Percentiles rank a stretch among this genome's conserved stretches.
These are phyloP conservation scores for Lipomyces kockii DNA, from an alignment of 805 yeast genomes.

Conservation along the genomic window DNA sequence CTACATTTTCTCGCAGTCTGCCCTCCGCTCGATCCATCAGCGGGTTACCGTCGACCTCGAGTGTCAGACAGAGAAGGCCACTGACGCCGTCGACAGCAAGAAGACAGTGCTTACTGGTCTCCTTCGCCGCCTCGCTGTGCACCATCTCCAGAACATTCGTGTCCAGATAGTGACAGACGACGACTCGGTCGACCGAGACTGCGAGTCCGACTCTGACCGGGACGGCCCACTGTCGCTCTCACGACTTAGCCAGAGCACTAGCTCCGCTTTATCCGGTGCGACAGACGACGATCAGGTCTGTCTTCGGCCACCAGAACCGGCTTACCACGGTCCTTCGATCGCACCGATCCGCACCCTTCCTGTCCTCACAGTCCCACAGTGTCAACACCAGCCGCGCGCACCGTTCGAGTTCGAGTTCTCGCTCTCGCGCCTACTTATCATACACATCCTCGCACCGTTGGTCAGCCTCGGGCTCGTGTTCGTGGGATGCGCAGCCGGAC, in stretches of 20 bases:
- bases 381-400: neutral
- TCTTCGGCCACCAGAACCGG: constrained; percentile 1
- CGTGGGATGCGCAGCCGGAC: constrained; percentile 20
- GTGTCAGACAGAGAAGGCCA: neutral
- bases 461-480: constrained; percentile 20
- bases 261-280: neutral
- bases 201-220: neutral
- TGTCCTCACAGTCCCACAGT: neutral
- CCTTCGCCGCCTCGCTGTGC: constrained; percentile 15
- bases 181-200: constrained; percentile 5
- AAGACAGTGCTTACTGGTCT: constrained; percentile 2
- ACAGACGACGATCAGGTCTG: constrained; percentile 4
- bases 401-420: constrained; percentile 2
- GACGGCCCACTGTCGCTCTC: neutral
- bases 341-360: neutral
- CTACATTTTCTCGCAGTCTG: neutral
- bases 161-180: constrained; percentile 9
- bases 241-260: too few relatives aligned
- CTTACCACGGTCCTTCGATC: neutral
- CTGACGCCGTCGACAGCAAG: neutral
- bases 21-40: neutral
- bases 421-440: constrained; percentile 10
- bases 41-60: constrained; percentile 2
- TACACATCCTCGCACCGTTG: constrained; percentile 22
- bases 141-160: constrained; percentile 18